Conservation (phyloP, 2,329 filamentous ascomycete species). For the Raffaelea ambrosiae region DNA sequence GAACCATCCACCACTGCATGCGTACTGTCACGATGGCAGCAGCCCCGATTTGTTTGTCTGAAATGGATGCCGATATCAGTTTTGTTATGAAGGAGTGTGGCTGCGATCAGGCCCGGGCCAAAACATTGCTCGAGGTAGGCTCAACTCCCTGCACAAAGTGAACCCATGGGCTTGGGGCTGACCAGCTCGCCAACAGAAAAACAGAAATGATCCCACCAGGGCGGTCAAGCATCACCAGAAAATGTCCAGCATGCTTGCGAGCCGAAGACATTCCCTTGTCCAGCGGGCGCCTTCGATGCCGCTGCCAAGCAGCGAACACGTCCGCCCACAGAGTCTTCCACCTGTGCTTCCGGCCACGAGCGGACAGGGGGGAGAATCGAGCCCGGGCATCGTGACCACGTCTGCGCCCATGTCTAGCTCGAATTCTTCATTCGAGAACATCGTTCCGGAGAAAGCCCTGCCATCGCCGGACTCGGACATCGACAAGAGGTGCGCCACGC, state of each 20-base stretch:
- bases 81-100: not conserved
- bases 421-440: no score
- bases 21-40: no score
- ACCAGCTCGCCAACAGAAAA: not conserved
- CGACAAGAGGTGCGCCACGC: no score
- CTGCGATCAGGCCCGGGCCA: not conserved
- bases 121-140: not conserved
- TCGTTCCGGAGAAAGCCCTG: no score
- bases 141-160: not conserved
- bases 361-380: not conserved
- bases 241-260: not conserved
- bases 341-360: not conserved
- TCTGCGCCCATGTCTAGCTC: no score
- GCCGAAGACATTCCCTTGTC: not conserved
- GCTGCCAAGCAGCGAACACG: not conserved
- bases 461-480: no score
- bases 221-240: conserved; percentile 1
- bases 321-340: not conserved
- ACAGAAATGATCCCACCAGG: not conserved
- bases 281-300: no score
- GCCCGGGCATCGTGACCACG: no score
- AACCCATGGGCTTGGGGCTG: not conserved
- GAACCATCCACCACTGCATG: no score
- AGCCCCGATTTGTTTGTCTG: no score
- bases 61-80: not conserved